Evolutionary conservation across 176 grass and related monocot genomes (phyloP).

Genomic region (Saccharum officinarum): DNA sequence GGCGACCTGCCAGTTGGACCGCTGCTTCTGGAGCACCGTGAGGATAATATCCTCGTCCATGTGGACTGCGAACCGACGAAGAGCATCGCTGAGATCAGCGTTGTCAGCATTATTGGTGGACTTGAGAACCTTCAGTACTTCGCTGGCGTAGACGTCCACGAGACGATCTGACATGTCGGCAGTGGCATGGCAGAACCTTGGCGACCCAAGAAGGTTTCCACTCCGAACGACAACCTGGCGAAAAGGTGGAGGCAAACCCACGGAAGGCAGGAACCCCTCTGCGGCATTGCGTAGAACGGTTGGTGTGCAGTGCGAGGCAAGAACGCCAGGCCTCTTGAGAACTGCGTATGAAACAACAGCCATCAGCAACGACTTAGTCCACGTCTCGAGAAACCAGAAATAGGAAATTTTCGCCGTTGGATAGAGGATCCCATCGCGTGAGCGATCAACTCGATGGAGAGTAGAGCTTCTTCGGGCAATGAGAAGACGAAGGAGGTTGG

Average conservation of each 20-base stretch:
- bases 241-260: neutral
- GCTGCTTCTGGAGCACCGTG: conserved; percentile 51
- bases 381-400: neutral
- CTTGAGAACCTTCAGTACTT: conserved; percentile 49
- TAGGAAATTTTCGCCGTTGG: neutral
- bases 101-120: neutral
- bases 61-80: conserved; percentile 25
- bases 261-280: neutral
- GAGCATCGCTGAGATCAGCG: conserved; percentile 9
- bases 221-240: neutral
- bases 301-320: neutral
- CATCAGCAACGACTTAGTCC: neutral
- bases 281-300: conserved; percentile 27
- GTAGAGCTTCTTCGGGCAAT: neutral
- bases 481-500: neutral
- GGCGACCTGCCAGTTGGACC: conserved; percentile 60
- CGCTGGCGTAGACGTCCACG: neutral
- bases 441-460: too few species aligned
- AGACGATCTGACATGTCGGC: neutral
- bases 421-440: neutral
- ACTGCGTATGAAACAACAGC: neutral
- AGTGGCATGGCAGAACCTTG: conserved; percentile 13
- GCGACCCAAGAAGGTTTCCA: neutral
- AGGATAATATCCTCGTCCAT: conserved; percentile 57
- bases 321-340: neutral